A percentile compares a stretch with the other conserved stretches of the same genome.
Conservation (phyloP, 1,284 basidiomycete species). For the Leccinum subatratum region DNA sequence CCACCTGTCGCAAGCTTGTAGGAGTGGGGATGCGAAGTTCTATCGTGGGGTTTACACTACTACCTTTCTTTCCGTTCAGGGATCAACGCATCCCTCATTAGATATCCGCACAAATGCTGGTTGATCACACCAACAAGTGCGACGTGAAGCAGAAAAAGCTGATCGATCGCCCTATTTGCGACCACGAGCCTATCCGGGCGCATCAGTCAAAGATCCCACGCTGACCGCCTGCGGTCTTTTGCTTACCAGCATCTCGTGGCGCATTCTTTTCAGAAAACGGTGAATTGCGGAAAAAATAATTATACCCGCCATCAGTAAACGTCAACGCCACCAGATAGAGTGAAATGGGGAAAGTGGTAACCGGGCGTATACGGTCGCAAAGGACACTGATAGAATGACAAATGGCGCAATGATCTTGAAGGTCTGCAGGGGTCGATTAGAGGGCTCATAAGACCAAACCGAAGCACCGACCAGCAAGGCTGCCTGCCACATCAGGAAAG, state of each 20-base stretch:
- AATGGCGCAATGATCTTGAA: slow-evolving; percentile 84
- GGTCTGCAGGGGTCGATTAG: slow-evolving; percentile 42
- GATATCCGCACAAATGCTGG: slow-evolving; percentile 61
- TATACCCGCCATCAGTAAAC: slow-evolving; percentile 62
- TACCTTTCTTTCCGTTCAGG: slow-evolving; percentile 1
- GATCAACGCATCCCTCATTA: slow-evolving; percentile 45
- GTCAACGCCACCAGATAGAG: slow-evolving; percentile 71
- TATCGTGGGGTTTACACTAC: too few relatives aligned
- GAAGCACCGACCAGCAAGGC: slow-evolving; percentile 51
- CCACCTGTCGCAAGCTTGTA: too few relatives aligned
- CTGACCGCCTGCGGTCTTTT: not conserved
- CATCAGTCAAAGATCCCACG: slow-evolving; percentile 17
- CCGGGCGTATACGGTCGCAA: slow-evolving; percentile 63
- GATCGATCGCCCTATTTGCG: slow-evolving; percentile 86
- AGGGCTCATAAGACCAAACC: slow-evolving; percentile 7
- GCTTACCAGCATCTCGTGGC: slow-evolving; percentile 54
- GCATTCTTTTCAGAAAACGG: slow-evolving; percentile 9
- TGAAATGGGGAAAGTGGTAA: slow-evolving; percentile 71
- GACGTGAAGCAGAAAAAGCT: slow-evolving; percentile 86
- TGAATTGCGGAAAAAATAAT: not conserved
- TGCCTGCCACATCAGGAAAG: slow-evolving; percentile 85
- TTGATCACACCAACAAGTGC: slow-evolving; percentile 73
- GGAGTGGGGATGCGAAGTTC: too few relatives aligned
- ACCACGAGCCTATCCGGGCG: slow-evolving; percentile 61
- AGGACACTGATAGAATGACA: slow-evolving; percentile 65